These are phyloP conservation scores for Geranium rotundifolium DNA, from an alignment of 345 rosid species.

Conservation along the genomic window DNA sequence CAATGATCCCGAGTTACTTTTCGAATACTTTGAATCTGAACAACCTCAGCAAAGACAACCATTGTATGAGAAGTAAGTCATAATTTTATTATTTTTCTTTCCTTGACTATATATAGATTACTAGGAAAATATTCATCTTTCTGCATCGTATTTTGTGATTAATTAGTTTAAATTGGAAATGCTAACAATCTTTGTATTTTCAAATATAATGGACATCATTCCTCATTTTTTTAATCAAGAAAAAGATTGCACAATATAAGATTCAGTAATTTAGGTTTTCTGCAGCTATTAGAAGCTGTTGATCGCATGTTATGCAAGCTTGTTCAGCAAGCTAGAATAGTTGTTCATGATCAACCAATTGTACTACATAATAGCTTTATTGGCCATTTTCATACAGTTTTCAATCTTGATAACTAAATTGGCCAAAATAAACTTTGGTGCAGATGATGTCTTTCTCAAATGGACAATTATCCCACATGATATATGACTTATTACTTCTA, in stretches of 20 bases:
- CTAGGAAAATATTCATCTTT: too few relatives aligned
- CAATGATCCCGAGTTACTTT: constrained; percentile 28
- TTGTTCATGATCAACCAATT: too few relatives aligned
- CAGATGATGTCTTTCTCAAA: too few relatives aligned
- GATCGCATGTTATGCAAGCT: neutral
- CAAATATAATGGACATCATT: neutral
- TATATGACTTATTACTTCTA: neutral
- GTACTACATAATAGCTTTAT: neutral
- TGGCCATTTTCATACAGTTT: too few relatives aligned
- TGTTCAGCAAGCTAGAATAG: neutral
- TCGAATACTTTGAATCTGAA: constrained; percentile 49
- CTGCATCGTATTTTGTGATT: neutral
- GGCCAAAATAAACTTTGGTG: too few relatives aligned
- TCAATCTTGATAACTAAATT: too few relatives aligned
- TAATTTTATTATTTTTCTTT: neutral
- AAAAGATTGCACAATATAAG: neutral
- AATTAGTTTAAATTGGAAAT: too few relatives aligned
- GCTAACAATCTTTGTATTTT: neutral
- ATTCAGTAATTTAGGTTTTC: neutral
- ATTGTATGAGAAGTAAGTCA: constrained; percentile 39
- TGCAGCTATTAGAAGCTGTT: neutral
- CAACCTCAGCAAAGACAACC: constrained; percentile 46
- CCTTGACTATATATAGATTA: too few relatives aligned
- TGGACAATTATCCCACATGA: neutral
- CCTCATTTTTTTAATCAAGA: neutral